Evolutionary conservation across 164 flowering plant species (phyloP).

Genomic region (Vitis rupestris): DNA sequence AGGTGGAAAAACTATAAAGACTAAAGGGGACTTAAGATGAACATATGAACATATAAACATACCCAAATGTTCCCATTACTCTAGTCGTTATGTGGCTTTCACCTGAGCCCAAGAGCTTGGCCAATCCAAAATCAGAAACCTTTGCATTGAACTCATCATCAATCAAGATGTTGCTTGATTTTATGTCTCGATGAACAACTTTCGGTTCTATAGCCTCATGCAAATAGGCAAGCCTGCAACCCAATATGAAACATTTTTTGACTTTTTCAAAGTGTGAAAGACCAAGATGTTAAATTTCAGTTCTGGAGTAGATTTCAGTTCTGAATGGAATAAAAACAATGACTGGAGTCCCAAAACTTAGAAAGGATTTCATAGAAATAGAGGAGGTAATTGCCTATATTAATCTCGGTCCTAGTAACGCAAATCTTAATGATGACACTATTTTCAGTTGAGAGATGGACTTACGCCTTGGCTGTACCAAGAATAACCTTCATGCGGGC

Average conservation of each 20-base stretch:
- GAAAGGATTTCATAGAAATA: not conserved
- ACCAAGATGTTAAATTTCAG: not conserved
- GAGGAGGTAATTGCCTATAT: not conserved
- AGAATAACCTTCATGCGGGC: constrained; percentile 71
- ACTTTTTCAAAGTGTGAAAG: not conserved
- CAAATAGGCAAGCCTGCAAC: constrained; percentile 68
- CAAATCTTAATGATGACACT: not conserved
- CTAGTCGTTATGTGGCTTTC: constrained; percentile 79
- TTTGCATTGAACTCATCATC: constrained; percentile 66
- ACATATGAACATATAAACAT: constrained; percentile 7
- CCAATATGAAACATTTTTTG: constrained; percentile 5
- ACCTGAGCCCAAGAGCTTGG: constrained; percentile 69
- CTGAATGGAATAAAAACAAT: not conserved
- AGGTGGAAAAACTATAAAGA: not conserved
- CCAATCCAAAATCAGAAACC: constrained; percentile 81
- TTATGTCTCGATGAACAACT: constrained; percentile 74
- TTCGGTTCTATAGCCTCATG: constrained; percentile 85
- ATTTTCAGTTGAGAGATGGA: constrained; percentile 14
- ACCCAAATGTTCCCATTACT: constrained; percentile 91
- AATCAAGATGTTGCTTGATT: constrained; percentile 75
- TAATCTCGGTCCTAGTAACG: not conserved
- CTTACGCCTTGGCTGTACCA: constrained; percentile 86
- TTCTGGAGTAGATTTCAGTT: not conserved
- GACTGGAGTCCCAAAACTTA: not conserved
- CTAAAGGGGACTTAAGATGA: not conserved